phyloP scores from a whole-genome alignment of 192 early-diverging fungal species.

The Backusella macrospora region DNA sequence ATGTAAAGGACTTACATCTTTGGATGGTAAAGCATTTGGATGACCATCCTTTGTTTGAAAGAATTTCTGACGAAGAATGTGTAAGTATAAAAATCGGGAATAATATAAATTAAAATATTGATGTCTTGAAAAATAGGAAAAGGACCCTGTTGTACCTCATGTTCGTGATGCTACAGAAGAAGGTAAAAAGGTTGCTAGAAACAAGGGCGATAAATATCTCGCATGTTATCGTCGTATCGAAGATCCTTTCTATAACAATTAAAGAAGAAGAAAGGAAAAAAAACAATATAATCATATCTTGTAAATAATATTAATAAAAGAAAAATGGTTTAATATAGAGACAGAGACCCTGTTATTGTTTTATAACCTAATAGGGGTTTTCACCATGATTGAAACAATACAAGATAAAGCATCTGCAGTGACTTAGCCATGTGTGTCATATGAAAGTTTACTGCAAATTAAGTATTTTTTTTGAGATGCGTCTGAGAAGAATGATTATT shows the following conservation, averaged over 20 bases:
- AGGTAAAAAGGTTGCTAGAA: slow-evolving; percentile 96
- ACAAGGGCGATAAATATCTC: slow-evolving; percentile 93
- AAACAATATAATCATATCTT: neutral
- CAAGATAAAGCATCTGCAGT: too few relatives aligned
- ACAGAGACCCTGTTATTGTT: too few relatives aligned
- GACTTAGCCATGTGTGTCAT: too few relatives aligned
- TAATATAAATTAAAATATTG: neutral
- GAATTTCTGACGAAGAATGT: slow-evolving; percentile 75
- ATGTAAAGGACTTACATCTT: slow-evolving; percentile 87
- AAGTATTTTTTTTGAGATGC: too few relatives aligned
- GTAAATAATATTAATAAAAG: slow-evolving; percentile 9
- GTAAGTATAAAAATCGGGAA: slow-evolving; percentile 38
- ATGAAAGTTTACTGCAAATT: too few relatives aligned
- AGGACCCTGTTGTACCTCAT: slow-evolving; percentile 84
- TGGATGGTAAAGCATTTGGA: slow-evolving; percentile 98
- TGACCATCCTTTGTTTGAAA: slow-evolving; percentile 91
- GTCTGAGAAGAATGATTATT: too few relatives aligned
- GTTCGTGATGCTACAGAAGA: slow-evolving; percentile 94
- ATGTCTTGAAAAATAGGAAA: slow-evolving; percentile 44
- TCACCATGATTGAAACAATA: too few relatives aligned
- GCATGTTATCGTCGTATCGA: slow-evolving; percentile 81
- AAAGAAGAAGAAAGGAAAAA: neutral
- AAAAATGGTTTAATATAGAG: neutral
- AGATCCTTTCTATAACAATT: slow-evolving; percentile 48
- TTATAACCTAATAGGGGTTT: too few relatives aligned